Evolutionary conservation across 1,284 basidiomycete genomes (phyloP), one percentile per base, ranked within the genome.

Genomic region (Peniophora sp.): DNA sequence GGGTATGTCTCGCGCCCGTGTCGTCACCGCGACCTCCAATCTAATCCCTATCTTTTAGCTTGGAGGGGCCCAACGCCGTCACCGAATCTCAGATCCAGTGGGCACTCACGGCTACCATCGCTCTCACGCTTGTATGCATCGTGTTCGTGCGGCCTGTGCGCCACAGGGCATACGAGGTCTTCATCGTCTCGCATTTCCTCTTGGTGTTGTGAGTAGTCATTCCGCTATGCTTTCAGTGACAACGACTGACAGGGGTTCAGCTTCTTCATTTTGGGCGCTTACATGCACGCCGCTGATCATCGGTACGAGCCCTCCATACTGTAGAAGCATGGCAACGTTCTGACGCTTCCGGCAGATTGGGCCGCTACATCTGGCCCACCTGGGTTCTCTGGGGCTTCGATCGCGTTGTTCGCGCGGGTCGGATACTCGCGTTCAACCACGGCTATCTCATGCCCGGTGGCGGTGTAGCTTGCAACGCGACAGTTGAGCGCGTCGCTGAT

Each of bases 351-450:
- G 57, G 57, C 15, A 57, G 60, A 2, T 58, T 58, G 35, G 65
- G 60, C 48, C 62, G 65, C 52, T 76, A 74, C 55, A 58, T 78
- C 24, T 79, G 78, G 77, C 80, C 82, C 3, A 70, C 73, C 1
- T 72, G 84, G 64, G 64, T 83, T 56, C 61, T 86, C 32, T 88
- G 84, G 84, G 81, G 68, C 0, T 61, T 84, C 45, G 85, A 88
- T 61, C 76, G 84, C 23, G 51, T 75, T 36, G 57, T 83, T 50
- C 77, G 83, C 12, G 20, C 73, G 15, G 52, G 70, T 10, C 76
- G 81, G 15, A 61, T 85, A 5, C 55, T 79, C 45, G 54, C 73
- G 34, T 71, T 73, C 65, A 86, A 85, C 64, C 67, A 72, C 56
- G 68, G 62, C 23, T 72, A 67, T 62, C 69, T 70, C 54, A 62